Evolutionary conservation across 1,284 basidiomycete genomes (phyloP).

Genomic region (Schizophyllum amplum): DNA sequence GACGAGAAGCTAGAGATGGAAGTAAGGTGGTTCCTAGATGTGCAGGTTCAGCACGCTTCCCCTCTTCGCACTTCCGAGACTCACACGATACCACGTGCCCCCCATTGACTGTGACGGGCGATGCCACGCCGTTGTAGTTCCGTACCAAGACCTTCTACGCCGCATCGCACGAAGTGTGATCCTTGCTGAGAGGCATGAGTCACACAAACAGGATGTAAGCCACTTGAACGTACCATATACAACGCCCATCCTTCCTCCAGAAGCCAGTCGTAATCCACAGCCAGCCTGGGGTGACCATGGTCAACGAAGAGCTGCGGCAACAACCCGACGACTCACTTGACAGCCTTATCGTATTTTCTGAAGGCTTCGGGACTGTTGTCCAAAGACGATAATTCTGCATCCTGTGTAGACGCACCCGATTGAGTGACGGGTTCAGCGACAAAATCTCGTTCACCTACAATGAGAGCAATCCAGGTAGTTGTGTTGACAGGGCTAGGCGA

Average conservation of each 20-base stretch:
- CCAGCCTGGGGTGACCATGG: constrained; percentile 30
- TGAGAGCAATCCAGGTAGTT: constrained; percentile 56
- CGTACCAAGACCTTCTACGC: constrained; percentile 54
- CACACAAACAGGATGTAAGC: background rate
- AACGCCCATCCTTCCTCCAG: constrained; percentile 64
- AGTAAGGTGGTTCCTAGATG: constrained; percentile 40
- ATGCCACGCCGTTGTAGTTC: constrained; percentile 61
- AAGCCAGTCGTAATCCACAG: constrained; percentile 58
- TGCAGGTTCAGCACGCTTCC: constrained; percentile 2
- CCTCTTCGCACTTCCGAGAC: constrained; percentile 15
- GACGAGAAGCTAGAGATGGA: constrained; percentile 35
- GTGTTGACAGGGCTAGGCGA: constrained; percentile 61
- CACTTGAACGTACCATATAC: constrained; percentile 39
- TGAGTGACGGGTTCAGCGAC: no score
- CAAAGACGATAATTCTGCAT: constrained; percentile 58
- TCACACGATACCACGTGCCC: constrained; percentile 62
- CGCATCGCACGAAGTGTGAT: constrained; percentile 57
- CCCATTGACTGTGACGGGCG: constrained; percentile 58
- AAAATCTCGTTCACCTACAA: constrained; percentile 33
- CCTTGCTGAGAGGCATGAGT: constrained; percentile 44
- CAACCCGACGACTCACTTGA: constrained; percentile 35
- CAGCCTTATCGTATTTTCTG: constrained; percentile 58
- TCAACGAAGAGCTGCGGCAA: background rate
- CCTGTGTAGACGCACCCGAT: no score
- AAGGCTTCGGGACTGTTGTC: constrained; percentile 48